Evolutionary conservation across 139 green algal species (phyloP), one percentile per base, ranked within the genome.

Genomic region (Medakamo hakoo): DNA sequence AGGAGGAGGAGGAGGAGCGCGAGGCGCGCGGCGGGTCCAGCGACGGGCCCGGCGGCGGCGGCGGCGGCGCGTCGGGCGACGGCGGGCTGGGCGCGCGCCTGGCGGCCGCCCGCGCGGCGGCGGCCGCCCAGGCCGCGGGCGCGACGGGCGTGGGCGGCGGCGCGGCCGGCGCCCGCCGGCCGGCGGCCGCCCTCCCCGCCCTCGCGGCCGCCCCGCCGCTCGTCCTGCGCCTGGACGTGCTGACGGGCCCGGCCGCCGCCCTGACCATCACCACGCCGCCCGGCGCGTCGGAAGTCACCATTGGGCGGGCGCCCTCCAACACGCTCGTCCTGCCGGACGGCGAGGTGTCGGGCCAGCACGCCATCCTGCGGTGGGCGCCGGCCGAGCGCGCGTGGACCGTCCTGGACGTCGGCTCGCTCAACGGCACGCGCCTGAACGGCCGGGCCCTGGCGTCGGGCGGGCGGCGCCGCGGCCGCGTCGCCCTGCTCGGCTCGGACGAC

Each of bases 341-440:
- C 9, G 84, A 92, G 71, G 68, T 92, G 2, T 86, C 77, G 2
- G 74, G 85, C 3, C 63, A 63, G 23, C 85, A 92, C 57, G 68
- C 71, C 0, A 31, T 68, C 16, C 49, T 92, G 48, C 40, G 58
- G 20, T 92, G 80, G 80, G 71, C 71, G 49, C 26, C 27, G 14
- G 20, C 29, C 3, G 67, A 75, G 30, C 62, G 68, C 27, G 79
- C 66, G 60, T 84, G 77, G 77, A 55, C 66, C 61, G 57, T 76
- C 66, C 69, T 61, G 25, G 83, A 90, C 55, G 59, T 76, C 2
- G 84, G 85, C 49, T 86, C 78, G 52, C 59, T 93, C 23, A 93
- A 93, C 63, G 85, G 85, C 70, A 90, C 80, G 9, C 62, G 59
- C 5, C 63, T 93, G 18, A 85, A 86, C 59, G 78, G 79, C 3